A percentile compares a stretch with the other conserved stretches of the same genome.
phyloP scores from a whole-genome alignment of 2,329 filamentous ascomycete species.

The Tolypocladium sp. region DNA sequence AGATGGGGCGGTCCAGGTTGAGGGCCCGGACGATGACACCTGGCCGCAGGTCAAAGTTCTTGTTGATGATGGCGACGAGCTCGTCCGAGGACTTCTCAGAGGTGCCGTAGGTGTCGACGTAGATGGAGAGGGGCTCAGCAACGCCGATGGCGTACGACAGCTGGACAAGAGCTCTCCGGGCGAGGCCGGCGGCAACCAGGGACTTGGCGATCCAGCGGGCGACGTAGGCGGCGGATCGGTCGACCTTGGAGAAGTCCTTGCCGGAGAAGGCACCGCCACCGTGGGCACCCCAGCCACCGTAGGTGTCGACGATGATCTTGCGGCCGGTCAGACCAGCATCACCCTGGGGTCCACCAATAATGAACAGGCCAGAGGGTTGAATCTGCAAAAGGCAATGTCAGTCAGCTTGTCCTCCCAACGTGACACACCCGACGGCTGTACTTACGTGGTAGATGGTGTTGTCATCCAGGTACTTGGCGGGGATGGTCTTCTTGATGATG shows the following conservation, averaged over 20 bases:
- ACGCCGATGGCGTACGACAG: slow-evolving; percentile 99
- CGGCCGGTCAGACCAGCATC: slow-evolving; percentile 97
- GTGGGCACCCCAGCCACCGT: slow-evolving; percentile 99
- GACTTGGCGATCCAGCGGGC: slow-evolving; percentile 99
- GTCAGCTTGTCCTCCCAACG: neutral
- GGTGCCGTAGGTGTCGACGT: slow-evolving; percentile 96
- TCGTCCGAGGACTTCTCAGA: slow-evolving; percentile 82
- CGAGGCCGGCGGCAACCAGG: slow-evolving; percentile 78
- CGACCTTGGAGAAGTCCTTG: slow-evolving; percentile 99
- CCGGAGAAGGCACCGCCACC: slow-evolving; percentile 99
- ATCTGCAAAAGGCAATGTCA: slow-evolving; percentile 39
- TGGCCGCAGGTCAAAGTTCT: slow-evolving; percentile 96
- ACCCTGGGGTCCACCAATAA: slow-evolving; percentile 98
- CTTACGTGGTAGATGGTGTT: slow-evolving; percentile 89
- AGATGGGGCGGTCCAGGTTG: slow-evolving; percentile 90
- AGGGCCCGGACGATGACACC: slow-evolving; percentile 99
- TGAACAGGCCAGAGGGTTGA: slow-evolving; percentile 96
- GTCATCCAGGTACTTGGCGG: slow-evolving; percentile 83
- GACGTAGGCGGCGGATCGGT: slow-evolving; percentile 95
- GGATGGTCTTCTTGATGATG: slow-evolving; percentile 94
- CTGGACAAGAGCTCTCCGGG: slow-evolving; percentile 90
- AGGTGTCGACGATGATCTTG: slow-evolving; percentile 99
- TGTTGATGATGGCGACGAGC: slow-evolving; percentile 86
- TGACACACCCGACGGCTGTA: slow-evolving; percentile 8
- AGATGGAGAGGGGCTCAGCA: slow-evolving; percentile 93